Evolutionary conservation across 352 stramenopile genomes (phyloP).

Genomic region (Saprolegnia parasitica): DNA sequence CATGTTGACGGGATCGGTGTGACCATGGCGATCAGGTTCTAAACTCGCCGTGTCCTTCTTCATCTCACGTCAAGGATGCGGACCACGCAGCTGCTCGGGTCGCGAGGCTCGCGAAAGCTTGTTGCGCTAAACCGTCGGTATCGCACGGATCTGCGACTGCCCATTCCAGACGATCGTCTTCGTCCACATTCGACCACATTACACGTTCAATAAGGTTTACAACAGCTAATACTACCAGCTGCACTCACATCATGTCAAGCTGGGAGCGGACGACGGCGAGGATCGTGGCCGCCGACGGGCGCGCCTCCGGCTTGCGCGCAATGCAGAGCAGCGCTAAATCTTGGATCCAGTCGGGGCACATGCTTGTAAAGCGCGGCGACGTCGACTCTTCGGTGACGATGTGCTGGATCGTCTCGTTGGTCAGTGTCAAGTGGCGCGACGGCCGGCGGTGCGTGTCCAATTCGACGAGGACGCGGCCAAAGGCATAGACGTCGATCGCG

Average conservation of each 20-base stretch:
- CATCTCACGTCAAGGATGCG: no score
- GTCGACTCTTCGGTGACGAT: background rate
- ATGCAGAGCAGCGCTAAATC: conserved; percentile 9
- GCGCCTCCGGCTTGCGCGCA: background rate
- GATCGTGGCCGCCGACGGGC: background rate
- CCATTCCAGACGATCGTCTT: no score
- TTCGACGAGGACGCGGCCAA: conserved; percentile 1
- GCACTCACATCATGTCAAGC: background rate
- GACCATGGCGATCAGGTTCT: no score
- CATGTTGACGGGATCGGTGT: no score
- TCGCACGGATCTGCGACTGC: no score
- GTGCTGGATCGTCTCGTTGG: conserved; percentile 1
- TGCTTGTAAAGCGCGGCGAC: conserved; percentile 3
- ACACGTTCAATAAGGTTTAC: background rate
- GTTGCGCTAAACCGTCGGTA: no score
- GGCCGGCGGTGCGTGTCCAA: conserved; percentile 5
- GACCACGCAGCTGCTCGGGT: no score
- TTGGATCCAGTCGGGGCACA: conserved; percentile 13
- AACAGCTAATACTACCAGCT: background rate
- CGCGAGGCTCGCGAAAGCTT: no score
- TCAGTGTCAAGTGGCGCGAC: background rate
- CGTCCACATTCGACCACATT: background rate
- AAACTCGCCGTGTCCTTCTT: no score
- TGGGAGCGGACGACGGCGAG: background rate
- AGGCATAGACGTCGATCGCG: conserved; percentile 5